A percentile compares a stretch with the other conserved stretches of the same genome.
These are phyloP conservation scores for Penicillium pancosmium DNA, from an alignment of 495 filamentous ascomycete species.

Conservation along the genomic window DNA sequence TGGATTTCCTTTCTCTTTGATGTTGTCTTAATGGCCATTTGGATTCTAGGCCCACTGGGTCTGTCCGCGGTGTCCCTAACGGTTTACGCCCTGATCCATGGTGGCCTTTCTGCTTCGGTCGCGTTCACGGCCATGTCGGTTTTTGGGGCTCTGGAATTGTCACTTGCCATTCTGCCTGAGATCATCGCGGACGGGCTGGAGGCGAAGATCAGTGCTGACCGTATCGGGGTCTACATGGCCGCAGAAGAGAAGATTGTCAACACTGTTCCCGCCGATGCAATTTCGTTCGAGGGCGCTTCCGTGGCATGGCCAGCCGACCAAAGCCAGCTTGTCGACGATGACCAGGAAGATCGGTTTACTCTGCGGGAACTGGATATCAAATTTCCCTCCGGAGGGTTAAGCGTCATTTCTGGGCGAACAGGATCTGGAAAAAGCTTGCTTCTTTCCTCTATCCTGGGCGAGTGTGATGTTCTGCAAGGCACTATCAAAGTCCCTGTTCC, in stretches of 20 bases:
- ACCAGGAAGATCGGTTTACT: slow-evolving; percentile 49
- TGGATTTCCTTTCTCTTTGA: slow-evolving; percentile 69
- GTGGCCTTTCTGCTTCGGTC: slow-evolving; percentile 67
- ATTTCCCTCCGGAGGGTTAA: slow-evolving; percentile 69
- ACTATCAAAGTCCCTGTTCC: slow-evolving; percentile 48
- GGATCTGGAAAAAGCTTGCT: slow-evolving; percentile 68
- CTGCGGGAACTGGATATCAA: slow-evolving; percentile 63
- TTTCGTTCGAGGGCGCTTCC: slow-evolving; percentile 68
- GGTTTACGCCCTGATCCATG: slow-evolving; percentile 65
- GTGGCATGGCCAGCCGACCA: slow-evolving; percentile 72
- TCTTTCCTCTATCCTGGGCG: slow-evolving; percentile 63
- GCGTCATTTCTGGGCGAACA: slow-evolving; percentile 60
- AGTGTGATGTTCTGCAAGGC: slow-evolving; percentile 55
- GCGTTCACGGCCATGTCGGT: slow-evolving; percentile 81
- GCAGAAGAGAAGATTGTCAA: slow-evolving; percentile 65
- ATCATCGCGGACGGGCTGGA: slow-evolving; percentile 69
- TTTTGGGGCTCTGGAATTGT: slow-evolving; percentile 71
- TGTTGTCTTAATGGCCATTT: slow-evolving; percentile 57
- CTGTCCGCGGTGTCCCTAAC: slow-evolving; percentile 72
- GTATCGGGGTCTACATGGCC: slow-evolving; percentile 72
- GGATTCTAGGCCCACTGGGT: slow-evolving; percentile 75
- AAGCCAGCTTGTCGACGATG: slow-evolving; percentile 47
- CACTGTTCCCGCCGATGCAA: slow-evolving; percentile 54
- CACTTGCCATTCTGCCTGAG: slow-evolving; percentile 71
- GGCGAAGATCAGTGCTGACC: slow-evolving; percentile 70